Percentiles rank a stretch among this genome's conserved stretches.
Conservation (phyloP, 2,329 filamentous ascomycete genomes). For the Alternaria novae-zelandiae region DNA sequence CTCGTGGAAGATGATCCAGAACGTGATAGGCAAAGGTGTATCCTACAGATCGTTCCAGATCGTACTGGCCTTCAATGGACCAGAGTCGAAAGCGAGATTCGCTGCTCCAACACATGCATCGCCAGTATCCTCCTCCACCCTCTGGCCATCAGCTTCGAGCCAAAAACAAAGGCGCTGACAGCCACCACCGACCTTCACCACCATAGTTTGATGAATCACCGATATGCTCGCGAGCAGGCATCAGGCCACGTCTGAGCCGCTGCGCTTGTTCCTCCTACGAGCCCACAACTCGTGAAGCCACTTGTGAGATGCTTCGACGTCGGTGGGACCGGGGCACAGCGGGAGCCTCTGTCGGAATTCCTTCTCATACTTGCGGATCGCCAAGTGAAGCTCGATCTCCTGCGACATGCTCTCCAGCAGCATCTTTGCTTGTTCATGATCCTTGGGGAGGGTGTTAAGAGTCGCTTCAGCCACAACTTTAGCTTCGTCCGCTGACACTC, state of each 20-base stretch:
- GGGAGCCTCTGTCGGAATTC: conserved; percentile 31
- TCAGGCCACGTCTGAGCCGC: conserved; percentile 17
- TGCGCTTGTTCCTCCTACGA: conserved; percentile 27
- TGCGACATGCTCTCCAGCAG: conserved; percentile 24
- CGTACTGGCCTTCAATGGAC: background rate
- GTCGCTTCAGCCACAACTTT: conserved; percentile 13
- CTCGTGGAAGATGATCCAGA: background rate
- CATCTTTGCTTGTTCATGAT: conserved; percentile 16
- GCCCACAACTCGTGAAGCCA: conserved; percentile 31
- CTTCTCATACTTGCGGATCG: conserved; percentile 31
- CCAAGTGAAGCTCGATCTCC: conserved; percentile 27
- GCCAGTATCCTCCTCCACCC: background rate
- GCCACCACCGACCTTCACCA: background rate
- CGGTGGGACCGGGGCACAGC: conserved; percentile 30
- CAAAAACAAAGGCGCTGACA: conserved; percentile 5
- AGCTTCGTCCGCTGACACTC: conserved; percentile 9
- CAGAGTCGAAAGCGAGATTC: background rate
- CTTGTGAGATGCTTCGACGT: conserved; percentile 27
- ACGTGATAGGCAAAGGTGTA: background rate
- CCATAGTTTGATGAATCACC: background rate
- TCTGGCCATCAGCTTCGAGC: conserved; percentile 1
- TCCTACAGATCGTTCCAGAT: conserved; percentile 7
- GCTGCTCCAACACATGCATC: background rate
- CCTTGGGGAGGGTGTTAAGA: background rate
- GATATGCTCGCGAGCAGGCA: background rate